These are phyloP conservation scores for Botryotinia narcissicola DNA, from an alignment of 2,329 filamentous ascomycete species.

Conservation along the genomic window DNA sequence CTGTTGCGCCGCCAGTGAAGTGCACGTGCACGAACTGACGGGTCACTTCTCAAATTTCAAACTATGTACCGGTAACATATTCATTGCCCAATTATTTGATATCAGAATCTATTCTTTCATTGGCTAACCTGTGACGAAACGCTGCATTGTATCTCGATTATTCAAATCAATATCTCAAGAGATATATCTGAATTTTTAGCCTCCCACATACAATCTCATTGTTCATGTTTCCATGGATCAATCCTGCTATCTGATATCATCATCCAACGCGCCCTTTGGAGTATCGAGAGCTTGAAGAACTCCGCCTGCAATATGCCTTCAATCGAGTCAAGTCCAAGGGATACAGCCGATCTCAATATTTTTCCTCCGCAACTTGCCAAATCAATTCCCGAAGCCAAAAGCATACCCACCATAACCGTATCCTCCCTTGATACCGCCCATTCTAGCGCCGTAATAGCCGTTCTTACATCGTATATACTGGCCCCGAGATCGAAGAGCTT, in stretches of 20 bases:
- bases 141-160: not conserved
- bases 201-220: not conserved
- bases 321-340: constrained; percentile 5
- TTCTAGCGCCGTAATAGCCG: not conserved
- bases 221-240: not conserved
- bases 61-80: not conserved
- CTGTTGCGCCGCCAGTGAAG: not conserved
- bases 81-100: not conserved
- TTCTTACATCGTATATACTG: not conserved
- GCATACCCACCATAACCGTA: not conserved
- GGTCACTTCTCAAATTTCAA: not conserved
- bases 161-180: not conserved
- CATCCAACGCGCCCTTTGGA: not conserved
- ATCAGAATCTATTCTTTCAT: not conserved
- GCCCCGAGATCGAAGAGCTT: constrained; percentile 20
- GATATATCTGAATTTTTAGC: not conserved
- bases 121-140: not conserved
- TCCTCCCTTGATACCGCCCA: not conserved
- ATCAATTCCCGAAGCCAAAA: not conserved
- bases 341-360: not conserved
- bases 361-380: not conserved
- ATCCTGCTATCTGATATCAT: not conserved
- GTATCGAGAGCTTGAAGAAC: not conserved
- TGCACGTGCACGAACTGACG: not conserved
- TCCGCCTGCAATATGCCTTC: not conserved